Base-by-base conservation (phyloP, 1,284 basidiomycete species). In the Fistulinella cinereoalba region DNA sequence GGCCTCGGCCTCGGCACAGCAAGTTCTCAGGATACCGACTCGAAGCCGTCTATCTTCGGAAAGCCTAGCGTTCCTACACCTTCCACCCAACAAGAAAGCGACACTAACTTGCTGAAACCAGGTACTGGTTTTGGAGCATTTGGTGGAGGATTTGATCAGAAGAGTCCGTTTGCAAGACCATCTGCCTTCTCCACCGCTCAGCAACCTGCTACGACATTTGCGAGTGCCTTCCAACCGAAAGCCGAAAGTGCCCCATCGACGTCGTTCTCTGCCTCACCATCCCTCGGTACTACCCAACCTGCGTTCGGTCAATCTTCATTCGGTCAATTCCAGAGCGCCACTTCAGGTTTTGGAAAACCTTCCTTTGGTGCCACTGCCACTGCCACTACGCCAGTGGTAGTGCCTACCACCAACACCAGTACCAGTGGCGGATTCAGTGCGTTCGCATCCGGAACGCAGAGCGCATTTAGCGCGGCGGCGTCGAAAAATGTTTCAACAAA, bases 91-190 rank as follows among this genome's bases (percentile, higher is more conserved):
- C 57, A 50, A 21, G 39, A 53, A 7, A 41, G 50, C 9, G 56
- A 52, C 4, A 38, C 43, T 31, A 38, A 44, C 37, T 22, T 60
- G 8, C 56, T 75, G 32, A 72, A 70, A 46, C 72, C 71, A 9
- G 66, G 68, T 0, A 62, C 59, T 8, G 72, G 71, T 1, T 74
- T 74, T 46, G 74, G 70, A 16, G 69, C 67, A 2, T 73, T 73
- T 33, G 53, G 53, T 3, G 56, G 54, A 40, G 56, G 54, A 38
- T 58, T 55, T n/a, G 61, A 60, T 42, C 46, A 64, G 53, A 55
- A 55, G 40, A 55, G 60, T 41, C 50, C 58, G 3, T 65, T 62
- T 23, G 57, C 53, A 24, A 56, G 55, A n/a, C 42, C 56, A 1
- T 44, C 58, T n/a, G 31, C 46, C 6, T 60, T 56, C 25, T 24